Evolutionary conservation across 495 filamentous ascomycete species (phyloP).

Genomic region (Penicillium cataractarum): DNA sequence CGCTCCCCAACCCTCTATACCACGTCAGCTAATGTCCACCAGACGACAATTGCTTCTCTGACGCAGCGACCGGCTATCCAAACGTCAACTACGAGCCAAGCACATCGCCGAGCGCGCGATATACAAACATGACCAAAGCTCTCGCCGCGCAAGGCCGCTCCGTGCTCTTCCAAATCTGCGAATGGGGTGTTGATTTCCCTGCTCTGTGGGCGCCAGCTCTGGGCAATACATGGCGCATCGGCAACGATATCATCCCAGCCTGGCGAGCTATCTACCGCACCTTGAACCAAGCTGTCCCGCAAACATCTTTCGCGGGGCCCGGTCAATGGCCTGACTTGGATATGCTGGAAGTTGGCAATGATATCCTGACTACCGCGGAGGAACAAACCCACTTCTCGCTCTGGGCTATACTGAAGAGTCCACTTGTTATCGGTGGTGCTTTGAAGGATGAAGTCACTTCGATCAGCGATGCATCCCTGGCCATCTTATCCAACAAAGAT

Average conservation of each 20-base stretch:
- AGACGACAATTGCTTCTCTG: constrained; percentile 58
- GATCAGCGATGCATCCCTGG: constrained; percentile 37
- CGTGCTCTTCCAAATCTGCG: constrained; percentile 55
- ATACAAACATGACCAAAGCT: constrained; percentile 39
- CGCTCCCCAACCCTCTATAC: no score
- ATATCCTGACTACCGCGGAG: constrained; percentile 39
- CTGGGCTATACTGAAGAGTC: constrained; percentile 61
- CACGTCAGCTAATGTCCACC: not conserved
- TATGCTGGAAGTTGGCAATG: constrained; percentile 55
- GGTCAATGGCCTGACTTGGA: constrained; percentile 60
- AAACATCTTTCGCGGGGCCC: constrained; percentile 35
- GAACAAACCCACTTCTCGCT: constrained; percentile 59
- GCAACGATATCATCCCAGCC: constrained; percentile 56
- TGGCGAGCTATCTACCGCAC: constrained; percentile 56
- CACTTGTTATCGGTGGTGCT: constrained; percentile 55
- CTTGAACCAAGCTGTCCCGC: constrained; percentile 51
- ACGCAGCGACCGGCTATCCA: constrained; percentile 39
- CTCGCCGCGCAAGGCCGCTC: constrained; percentile 29
- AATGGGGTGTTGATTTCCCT: constrained; percentile 56
- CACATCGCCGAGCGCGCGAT: constrained; percentile 32
- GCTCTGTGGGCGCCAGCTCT: constrained; percentile 51
- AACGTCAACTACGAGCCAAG: constrained; percentile 45
- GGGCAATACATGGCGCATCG: constrained; percentile 56
- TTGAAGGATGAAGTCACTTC: constrained; percentile 37
- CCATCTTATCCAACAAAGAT: constrained; percentile 52